Conservation (phyloP, 371 early-diverging fungal genomes). For the Mortierella sp. region DNA sequence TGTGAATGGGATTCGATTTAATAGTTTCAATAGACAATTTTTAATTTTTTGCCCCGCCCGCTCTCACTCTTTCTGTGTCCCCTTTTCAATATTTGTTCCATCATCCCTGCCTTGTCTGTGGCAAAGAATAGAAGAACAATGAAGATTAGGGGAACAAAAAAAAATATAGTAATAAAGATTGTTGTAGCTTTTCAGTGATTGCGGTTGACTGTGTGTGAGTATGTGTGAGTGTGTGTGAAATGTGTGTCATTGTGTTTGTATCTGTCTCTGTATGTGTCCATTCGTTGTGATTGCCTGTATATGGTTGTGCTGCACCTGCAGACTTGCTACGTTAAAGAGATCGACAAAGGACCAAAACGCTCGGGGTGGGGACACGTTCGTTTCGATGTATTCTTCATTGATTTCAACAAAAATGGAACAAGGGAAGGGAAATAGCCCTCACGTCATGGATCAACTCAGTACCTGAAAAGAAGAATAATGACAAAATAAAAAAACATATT, state of each 20-base stretch:
- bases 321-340: neutral
- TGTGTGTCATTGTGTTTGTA: neutral
- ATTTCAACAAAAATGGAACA: constrained; percentile 8
- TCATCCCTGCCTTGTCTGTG: too few relatives aligned
- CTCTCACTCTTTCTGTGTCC: too few relatives aligned
- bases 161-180: neutral
- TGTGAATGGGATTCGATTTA: neutral
- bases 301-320: neutral
- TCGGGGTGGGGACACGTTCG: constrained; percentile 2
- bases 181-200: neutral
- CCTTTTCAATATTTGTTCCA: too few relatives aligned
- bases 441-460: constrained; percentile 8
- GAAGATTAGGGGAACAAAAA: neutral
- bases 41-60: neutral
- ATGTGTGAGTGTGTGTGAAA: too few relatives aligned
- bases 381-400: constrained; percentile 7
- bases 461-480: constrained; percentile 1
- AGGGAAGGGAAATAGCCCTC: neutral
- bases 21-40: neutral
- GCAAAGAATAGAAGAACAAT: neutral
- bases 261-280: neutral
- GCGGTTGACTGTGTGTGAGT: too few relatives aligned
- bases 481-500: neutral
- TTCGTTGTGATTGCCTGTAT: neutral
- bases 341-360: constrained; percentile 2